Conservation (phyloP, 2,329 filamentous ascomycete species). For the Penicillium sp. region DNA sequence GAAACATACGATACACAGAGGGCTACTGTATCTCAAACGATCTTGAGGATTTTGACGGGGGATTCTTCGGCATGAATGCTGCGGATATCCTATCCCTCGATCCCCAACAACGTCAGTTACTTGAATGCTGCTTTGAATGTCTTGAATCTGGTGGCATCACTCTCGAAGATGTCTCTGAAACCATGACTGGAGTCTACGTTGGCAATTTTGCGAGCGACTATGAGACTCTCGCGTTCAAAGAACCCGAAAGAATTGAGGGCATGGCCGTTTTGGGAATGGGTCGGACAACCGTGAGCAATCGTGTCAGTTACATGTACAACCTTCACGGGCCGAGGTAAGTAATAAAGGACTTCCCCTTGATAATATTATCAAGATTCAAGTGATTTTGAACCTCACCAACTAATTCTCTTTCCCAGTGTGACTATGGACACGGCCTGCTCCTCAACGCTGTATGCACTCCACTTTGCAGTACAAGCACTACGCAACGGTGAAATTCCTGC, state of each 20-base stretch:
- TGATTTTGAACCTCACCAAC: background rate
- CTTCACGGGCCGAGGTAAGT: background rate
- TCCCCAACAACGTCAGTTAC: background rate
- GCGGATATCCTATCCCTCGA: background rate
- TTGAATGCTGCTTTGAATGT: background rate
- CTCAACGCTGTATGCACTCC: conserved; percentile 38
- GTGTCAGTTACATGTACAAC: background rate
- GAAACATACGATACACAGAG: background rate
- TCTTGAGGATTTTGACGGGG: background rate
- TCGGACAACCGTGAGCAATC: background rate
- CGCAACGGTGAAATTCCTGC: conserved; percentile 22
- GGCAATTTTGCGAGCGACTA: background rate
- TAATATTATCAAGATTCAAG: too few species aligned
- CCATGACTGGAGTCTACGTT: background rate
- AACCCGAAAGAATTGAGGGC: background rate
- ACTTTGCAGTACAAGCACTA: conserved; percentile 29
- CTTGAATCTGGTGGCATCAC: background rate
- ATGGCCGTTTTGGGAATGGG: background rate
- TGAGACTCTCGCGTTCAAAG: background rate
- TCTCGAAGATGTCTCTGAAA: background rate
- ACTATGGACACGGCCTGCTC: conserved; percentile 51
- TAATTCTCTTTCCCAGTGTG: conserved; percentile 12
- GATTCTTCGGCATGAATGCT: background rate
- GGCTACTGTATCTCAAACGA: background rate
- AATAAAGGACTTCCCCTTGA: background rate